A percentile compares a stretch with the other conserved stretches of the same genome.
Conservation (phyloP, 257 asterid species). For the Solanum megistacrolobum region DNA sequence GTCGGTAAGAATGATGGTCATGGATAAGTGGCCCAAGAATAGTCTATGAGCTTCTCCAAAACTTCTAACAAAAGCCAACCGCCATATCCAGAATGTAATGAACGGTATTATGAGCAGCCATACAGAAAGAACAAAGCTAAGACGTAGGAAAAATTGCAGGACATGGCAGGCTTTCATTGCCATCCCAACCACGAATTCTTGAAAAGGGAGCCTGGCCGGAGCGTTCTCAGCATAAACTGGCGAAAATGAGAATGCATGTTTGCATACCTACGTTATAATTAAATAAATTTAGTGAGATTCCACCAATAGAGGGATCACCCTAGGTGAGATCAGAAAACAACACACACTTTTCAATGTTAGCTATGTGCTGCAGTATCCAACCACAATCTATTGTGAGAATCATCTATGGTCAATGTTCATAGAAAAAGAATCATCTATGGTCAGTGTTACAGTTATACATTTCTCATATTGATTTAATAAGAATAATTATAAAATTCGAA, state of each 20-base stretch:
- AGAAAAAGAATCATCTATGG: neutral
- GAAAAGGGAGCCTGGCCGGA: constrained; percentile 86
- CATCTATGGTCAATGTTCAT: neutral
- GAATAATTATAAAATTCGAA: neutral
- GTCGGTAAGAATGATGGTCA: constrained; percentile 76
- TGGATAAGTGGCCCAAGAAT: constrained; percentile 79
- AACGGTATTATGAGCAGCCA: constrained; percentile 97
- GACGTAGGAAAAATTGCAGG: constrained; percentile 82
- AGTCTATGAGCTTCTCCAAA: constrained; percentile 86
- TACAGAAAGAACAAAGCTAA: constrained; percentile 86
- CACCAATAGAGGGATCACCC: neutral
- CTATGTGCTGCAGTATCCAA: neutral
- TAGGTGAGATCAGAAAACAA: neutral
- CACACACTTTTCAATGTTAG: neutral
- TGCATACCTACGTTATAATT: constrained; percentile 63
- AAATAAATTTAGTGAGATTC: neutral
- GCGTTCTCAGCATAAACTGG: constrained; percentile 96
- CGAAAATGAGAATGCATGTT: constrained; percentile 91
- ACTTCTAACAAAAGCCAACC: constrained; percentile 87
- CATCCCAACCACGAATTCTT: constrained; percentile 80
- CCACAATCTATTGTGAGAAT: neutral
- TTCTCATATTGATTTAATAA: neutral
- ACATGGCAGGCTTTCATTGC: constrained; percentile 92
- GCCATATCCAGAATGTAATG: constrained; percentile 98
- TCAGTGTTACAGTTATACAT: neutral